A percentile compares a stretch with the other conserved stretches of the same genome.
phyloP scores from a whole-genome alignment of 2,329 filamentous ascomycete genomes.

The Massarina eburnea region DNA sequence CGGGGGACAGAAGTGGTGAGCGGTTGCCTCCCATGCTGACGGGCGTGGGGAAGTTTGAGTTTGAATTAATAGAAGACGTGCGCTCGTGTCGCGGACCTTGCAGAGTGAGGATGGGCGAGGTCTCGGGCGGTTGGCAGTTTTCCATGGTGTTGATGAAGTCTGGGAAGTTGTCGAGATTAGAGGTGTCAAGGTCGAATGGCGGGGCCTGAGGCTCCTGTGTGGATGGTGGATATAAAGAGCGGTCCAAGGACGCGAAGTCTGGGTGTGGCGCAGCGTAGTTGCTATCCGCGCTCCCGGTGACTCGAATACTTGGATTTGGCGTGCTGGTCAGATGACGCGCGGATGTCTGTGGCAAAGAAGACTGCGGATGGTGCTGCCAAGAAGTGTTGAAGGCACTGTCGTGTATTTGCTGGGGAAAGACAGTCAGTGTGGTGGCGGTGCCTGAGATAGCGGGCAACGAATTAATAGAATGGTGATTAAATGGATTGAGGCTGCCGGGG shows the following conservation, averaged over 20 bases:
- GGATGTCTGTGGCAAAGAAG: constrained; percentile 33
- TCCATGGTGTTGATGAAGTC: constrained; percentile 26
- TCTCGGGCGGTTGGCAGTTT: constrained; percentile 23
- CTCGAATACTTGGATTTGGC: constrained; percentile 29
- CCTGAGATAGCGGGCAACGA: constrained; percentile 32
- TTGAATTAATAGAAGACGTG: constrained; percentile 32
- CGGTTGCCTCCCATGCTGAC: constrained; percentile 33
- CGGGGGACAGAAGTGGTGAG: constrained; percentile 34
- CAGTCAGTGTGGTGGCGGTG: constrained; percentile 29
- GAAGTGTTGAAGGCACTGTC: constrained; percentile 21
- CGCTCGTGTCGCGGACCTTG: constrained; percentile 31
- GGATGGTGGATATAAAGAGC: constrained; percentile 27
- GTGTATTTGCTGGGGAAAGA: constrained; percentile 32
- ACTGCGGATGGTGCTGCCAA: constrained; percentile 28
- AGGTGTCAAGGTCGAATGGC: constrained; percentile 7
- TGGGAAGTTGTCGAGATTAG: constrained; percentile 15
- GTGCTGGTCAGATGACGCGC: constrained; percentile 38
- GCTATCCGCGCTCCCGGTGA: constrained; percentile 31
- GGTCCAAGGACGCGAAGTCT: constrained; percentile 26
- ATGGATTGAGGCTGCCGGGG: constrained; percentile 21
- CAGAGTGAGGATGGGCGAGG: constrained; percentile 22
- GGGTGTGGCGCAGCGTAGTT: constrained; percentile 37
- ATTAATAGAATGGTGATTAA: constrained; percentile 22
- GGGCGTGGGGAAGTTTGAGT: constrained; percentile 38
- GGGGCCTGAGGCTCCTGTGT: constrained; percentile 34